Conservation (phyloP, 2,329 filamentous ascomycete genomes). For the Dendryphion nanum region DNA sequence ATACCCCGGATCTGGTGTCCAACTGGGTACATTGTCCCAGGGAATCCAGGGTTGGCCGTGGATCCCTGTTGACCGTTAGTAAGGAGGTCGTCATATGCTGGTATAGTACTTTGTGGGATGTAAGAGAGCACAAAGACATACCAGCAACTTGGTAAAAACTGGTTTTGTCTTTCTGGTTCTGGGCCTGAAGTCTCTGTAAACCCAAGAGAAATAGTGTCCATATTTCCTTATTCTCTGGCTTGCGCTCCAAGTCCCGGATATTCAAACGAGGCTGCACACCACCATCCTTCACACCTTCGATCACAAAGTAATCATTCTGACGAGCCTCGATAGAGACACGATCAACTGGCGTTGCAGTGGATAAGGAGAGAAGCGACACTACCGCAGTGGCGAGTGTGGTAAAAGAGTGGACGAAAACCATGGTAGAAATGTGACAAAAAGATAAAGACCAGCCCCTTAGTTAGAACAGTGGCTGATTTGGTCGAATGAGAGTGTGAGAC, state of each 20-base stretch:
- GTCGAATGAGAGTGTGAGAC: too few relatives aligned
- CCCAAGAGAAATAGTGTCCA: slow-evolving; percentile 4
- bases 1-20: slow-evolving; percentile 23
- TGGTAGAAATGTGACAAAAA: too few relatives aligned
- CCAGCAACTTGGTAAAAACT: slow-evolving; percentile 6
- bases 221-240: slow-evolving; percentile 50
- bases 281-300: background rate
- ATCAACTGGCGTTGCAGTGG: slow-evolving; percentile 52
- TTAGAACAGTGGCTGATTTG: slow-evolving; percentile 8
- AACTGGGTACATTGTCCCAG: slow-evolving; percentile 39
- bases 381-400: background rate
- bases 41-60: slow-evolving; percentile 1
- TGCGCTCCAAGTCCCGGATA: slow-evolving; percentile 58
- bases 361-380: background rate
- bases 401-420: background rate
- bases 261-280: slow-evolving; percentile 54
- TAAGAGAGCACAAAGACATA: background rate
- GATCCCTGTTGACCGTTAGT: slow-evolving; percentile 1
- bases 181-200: slow-evolving; percentile 1
- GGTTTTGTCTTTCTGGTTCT: slow-evolving; percentile 2
- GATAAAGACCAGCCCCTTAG: too few relatives aligned
- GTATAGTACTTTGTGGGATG: background rate
- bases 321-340: slow-evolving; percentile 55
- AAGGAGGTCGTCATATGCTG: slow-evolving; percentile 2
- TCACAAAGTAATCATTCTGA: slow-evolving; percentile 44